Evolutionary conservation across 192 early-diverging fungal genomes (phyloP).

Genomic region (Linnemannia exigua): DNA sequence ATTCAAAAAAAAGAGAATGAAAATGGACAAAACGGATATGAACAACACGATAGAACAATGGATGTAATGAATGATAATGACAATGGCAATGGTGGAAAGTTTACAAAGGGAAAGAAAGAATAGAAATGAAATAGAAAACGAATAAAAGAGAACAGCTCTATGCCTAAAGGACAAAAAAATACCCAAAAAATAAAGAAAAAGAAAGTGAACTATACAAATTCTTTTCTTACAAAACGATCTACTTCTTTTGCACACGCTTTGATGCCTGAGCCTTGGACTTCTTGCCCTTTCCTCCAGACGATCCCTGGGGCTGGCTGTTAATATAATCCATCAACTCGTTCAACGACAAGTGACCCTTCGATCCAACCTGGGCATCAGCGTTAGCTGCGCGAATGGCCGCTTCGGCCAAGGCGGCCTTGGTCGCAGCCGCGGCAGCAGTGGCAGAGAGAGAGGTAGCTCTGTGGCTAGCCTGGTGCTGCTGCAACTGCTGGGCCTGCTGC

Average conservation of each 20-base stretch:
- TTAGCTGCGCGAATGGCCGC: slow-evolving; percentile 54
- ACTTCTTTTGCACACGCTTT: slow-evolving; percentile 50
- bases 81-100: background rate
- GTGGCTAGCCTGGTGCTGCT: slow-evolving; percentile 21
- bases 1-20: slow-evolving; percentile 1
- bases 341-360: slow-evolving; percentile 81
- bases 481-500: slow-evolving; percentile 25
- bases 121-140: slow-evolving; percentile 4
- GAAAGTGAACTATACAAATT: background rate
- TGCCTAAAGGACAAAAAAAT: background rate
- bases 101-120: background rate
- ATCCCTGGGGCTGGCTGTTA: slow-evolving; percentile 47
- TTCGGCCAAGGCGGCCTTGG: slow-evolving; percentile 34
- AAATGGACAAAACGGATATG: background rate
- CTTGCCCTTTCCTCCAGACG: slow-evolving; percentile 18
- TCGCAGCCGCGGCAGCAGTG: slow-evolving; percentile 57
- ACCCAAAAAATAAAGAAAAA: slow-evolving; percentile 13
- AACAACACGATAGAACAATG: background rate
- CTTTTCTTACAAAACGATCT: background rate
- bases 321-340: slow-evolving; percentile 85
- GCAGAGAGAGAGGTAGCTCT: slow-evolving; percentile 36
- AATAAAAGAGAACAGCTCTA: background rate
- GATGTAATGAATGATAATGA: background rate
- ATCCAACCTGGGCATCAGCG: slow-evolving; percentile 51
- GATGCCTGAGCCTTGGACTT: slow-evolving; percentile 33